phyloP scores from a whole-genome alignment of 2,329 filamentous ascomycete species.

The Colletotrichum spaethianum region DNA sequence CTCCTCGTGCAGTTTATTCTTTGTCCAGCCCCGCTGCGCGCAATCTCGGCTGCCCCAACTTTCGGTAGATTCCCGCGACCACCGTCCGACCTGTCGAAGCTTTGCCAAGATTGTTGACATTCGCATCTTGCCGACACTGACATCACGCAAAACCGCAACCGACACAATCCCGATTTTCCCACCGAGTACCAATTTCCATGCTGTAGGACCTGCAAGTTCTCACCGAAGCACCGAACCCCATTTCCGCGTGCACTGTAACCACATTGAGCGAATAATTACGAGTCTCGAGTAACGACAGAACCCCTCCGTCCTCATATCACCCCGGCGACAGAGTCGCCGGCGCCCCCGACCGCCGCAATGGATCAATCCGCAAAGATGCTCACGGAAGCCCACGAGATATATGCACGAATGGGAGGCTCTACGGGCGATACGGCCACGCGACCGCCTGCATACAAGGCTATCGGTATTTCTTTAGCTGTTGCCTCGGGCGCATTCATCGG shows the following conservation, averaged over 20 bases:
- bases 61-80: background rate
- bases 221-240: background rate
- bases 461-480: slow-evolving; percentile 89
- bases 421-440: slow-evolving; percentile 49
- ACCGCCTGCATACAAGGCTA: slow-evolving; percentile 79
- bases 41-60: background rate
- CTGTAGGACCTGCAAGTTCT: background rate
- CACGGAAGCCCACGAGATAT: slow-evolving; percentile 36
- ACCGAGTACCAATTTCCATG: slow-evolving; percentile 12
- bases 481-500: slow-evolving; percentile 94
- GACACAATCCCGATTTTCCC: background rate
- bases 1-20: background rate
- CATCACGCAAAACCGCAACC: background rate
- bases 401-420: slow-evolving; percentile 38
- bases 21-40: background rate
- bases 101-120: slow-evolving; percentile 40
- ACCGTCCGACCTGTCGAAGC: slow-evolving; percentile 7
- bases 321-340: slow-evolving; percentile 36
- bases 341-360: slow-evolving; percentile 25
- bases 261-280: slow-evolving; percentile 31
- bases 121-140: slow-evolving; percentile 1
- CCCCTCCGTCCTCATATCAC: slow-evolving; percentile 18
- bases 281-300: slow-evolving; percentile 24
- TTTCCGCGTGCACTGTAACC: background rate
- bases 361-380: slow-evolving; percentile 36